Base-by-base conservation (phyloP, 2,329 filamentous ascomycete genomes). In the Alternaria arborescens region DNA sequence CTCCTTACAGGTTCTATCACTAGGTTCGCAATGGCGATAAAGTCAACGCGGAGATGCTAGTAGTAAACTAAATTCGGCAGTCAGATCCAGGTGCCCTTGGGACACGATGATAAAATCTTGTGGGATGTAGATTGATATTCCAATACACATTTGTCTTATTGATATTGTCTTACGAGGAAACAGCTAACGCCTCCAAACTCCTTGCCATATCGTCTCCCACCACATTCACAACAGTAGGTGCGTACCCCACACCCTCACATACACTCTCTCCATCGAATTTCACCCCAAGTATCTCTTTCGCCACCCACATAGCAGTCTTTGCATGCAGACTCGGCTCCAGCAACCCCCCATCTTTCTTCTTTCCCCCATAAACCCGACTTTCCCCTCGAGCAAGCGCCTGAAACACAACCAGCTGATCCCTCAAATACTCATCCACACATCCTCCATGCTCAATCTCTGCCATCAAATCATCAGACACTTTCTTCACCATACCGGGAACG, bases 371-470 rank as follows among this genome's bases (percentile, higher is more conserved):
- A 0, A 83, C 76, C 0, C 51, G 47, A 61, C 79, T 81, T 38
- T 30, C 67, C 1, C 83, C 83, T 8, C 75, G 66, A 5, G 85
- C 84, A 20, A 89, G 72, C 16, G 84, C 84, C 68, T 88, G 85
- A 58, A 87, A 89, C 0, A 89, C 80, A 1, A 88, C 83, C 26
- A 89, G 65, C 67, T 89, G 87, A 71, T 89, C 87, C 43, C 84
- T 77, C 81, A 87, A 81, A 62, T 82, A 79, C 68, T 82, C 80
- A 66, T 89, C 87, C 4, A 87, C 81, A 65, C 81, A 84, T 0
- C 83, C 81, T 0, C 76, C 79, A 59, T 81, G 77, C 12, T 75
- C 70, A 44, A 86, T 72, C 59, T 88, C 85, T 1, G 65, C 50
- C 0, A 80, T 67, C 34, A 88, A 72, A 10, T 82, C 77, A 1